These are phyloP conservation scores for Ganoderma lucidum DNA, from an alignment of 1,284 basidiomycete genomes.

Conservation along the genomic window DNA sequence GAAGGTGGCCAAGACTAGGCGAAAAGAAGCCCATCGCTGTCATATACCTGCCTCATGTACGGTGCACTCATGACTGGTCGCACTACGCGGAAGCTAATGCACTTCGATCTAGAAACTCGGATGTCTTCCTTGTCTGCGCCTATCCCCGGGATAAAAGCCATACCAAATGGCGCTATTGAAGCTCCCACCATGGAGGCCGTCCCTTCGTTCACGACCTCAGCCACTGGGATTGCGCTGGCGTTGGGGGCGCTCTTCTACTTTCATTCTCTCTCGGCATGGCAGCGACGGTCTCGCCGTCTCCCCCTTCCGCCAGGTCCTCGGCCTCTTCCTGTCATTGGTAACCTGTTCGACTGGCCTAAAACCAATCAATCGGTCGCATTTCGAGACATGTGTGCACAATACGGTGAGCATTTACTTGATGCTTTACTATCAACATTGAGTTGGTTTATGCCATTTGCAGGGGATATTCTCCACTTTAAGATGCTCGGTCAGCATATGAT, in stretches of 20 bases:
- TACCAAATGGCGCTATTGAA: too few species aligned
- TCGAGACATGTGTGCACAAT: constrained; percentile 6
- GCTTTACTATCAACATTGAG: background rate
- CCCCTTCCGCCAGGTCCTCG: constrained; percentile 18
- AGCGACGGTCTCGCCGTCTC: background rate
- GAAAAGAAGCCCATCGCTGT: background rate
- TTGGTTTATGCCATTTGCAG: background rate
- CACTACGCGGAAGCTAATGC: too few species aligned
- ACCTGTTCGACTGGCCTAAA: constrained; percentile 10
- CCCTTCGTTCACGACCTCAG: background rate
- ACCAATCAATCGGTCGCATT: constrained; percentile 1
- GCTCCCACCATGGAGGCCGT: background rate
- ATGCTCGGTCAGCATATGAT: constrained; percentile 2
- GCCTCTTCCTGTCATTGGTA: constrained; percentile 12
- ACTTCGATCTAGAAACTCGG: too few species aligned
- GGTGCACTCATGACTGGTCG: too few species aligned
- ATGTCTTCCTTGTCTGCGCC: background rate
- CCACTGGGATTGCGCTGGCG: background rate
- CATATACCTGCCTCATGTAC: too few species aligned
- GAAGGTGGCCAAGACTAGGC: background rate
- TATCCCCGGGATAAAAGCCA: background rate
- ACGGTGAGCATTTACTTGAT: constrained; percentile 9
- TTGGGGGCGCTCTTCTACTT: background rate
- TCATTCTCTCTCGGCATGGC: background rate
- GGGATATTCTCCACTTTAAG: constrained; percentile 5